Percentiles rank a stretch among this genome's conserved stretches.
Evolutionary conservation across 768 basidiomycete species (phyloP).

Genomic region (Agaricus subrufescens): DNA sequence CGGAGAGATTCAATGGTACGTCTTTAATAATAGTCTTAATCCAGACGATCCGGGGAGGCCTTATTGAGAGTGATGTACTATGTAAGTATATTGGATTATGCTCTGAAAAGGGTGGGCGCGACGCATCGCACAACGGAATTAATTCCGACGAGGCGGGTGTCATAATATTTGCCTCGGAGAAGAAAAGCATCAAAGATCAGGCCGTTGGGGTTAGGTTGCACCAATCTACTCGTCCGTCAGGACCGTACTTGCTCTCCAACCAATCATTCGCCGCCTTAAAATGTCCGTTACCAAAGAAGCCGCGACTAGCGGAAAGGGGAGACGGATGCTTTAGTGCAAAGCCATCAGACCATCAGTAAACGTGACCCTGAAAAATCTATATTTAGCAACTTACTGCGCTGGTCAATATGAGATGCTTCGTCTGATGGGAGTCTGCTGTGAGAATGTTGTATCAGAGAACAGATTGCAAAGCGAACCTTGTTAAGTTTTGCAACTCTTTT

Average conservation of each 20-base stretch:
- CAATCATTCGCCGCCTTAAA: conserved; percentile 86
- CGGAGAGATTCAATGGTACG: no score
- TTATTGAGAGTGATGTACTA: no score
- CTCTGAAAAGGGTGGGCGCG: neutral
- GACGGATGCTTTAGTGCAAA: conserved; percentile 66
- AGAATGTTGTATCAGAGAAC: neutral
- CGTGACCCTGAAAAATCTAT: no score
- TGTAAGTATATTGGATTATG: neutral
- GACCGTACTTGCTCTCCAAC: conserved; percentile 76
- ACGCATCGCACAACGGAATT: neutral
- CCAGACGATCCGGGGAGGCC: no score
- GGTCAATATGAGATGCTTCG: conserved; percentile 74
- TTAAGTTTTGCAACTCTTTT: conserved; percentile 77
- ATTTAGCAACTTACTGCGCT: conserved; percentile 54
- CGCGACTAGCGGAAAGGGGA: conserved; percentile 69
- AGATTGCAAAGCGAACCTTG: conserved; percentile 42
- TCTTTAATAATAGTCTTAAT: no score
- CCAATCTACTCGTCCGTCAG: conserved; percentile 71
- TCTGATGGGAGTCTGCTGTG: conserved; percentile 31
- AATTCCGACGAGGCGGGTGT: neutral
- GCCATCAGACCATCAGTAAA: conserved; percentile 13
- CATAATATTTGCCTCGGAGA: neutral
- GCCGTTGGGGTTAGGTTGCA: conserved; percentile 23
- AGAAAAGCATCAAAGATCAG: neutral
- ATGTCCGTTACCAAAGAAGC: conserved; percentile 88